Evolutionary conservation across 805 yeast genomes (phyloP).

Genomic region (Saccharomycopsis amapae): DNA sequence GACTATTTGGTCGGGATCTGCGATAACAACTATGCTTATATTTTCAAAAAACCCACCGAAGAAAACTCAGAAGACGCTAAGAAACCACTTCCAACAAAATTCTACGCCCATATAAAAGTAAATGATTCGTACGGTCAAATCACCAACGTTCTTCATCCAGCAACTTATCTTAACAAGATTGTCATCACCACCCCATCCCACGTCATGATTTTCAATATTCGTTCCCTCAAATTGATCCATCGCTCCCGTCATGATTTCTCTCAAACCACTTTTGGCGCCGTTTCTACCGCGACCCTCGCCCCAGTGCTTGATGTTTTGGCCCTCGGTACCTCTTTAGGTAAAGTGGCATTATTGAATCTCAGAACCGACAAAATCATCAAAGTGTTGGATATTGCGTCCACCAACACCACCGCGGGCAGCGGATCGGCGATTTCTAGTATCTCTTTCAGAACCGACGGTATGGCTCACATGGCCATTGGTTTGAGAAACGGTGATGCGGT

Average conservation of each 20-base stretch:
- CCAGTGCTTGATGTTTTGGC: conserved; percentile 86
- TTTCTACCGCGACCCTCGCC: conserved; percentile 70
- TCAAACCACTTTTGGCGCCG: conserved; percentile 38
- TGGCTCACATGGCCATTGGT: conserved; percentile 75
- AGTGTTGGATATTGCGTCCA: conserved; percentile 37
- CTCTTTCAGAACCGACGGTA: conserved; percentile 87
- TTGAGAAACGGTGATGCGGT: conserved; percentile 73
- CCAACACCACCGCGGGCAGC: conserved; percentile 27
- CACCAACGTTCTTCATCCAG: conserved; percentile 68
- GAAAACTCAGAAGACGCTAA: conserved; percentile 22
- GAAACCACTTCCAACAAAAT: conserved; percentile 48
- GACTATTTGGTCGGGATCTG: conserved; percentile 57
- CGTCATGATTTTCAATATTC: conserved; percentile 60
- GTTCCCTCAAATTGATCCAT: conserved; percentile 67
- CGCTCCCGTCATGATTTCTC: conserved; percentile 34
- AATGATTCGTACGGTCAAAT: conserved; percentile 65
- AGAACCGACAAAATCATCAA: conserved; percentile 53
- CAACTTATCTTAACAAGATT: conserved; percentile 87
- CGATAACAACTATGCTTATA: conserved; percentile 37
- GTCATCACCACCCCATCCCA: conserved; percentile 69
- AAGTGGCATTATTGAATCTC: conserved; percentile 57
- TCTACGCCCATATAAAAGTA: conserved; percentile 55
- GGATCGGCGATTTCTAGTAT: conserved; percentile 42
- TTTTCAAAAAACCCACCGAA: conserved; percentile 45
- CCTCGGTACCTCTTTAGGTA: conserved; percentile 65